Conservation (phyloP, 2,329 filamentous ascomycete species). For the Fusarium floridanum region DNA sequence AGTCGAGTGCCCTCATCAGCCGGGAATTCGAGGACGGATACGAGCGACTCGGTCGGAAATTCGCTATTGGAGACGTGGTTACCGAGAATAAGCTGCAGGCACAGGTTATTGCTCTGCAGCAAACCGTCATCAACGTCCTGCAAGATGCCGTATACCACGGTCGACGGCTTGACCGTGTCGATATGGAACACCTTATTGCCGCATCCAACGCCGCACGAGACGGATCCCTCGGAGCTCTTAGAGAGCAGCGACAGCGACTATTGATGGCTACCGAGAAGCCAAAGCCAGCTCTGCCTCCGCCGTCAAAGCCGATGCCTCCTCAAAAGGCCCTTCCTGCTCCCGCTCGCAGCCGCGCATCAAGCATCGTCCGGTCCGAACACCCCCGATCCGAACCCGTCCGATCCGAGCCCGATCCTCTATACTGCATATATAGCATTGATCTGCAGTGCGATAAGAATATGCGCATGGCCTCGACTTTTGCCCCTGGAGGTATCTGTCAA, state of each 20-base stretch:
- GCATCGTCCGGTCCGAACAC: neutral
- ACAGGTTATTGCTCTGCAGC: conserved; percentile 43
- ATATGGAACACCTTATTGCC: conserved; percentile 42
- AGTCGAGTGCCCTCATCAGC: conserved; percentile 41
- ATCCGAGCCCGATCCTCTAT: conserved; percentile 30
- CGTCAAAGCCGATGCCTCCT: conserved; percentile 7
- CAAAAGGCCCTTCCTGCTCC: neutral
- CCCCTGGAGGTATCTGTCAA: conserved; percentile 23
- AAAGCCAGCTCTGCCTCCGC: conserved; percentile 21
- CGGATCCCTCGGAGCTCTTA: conserved; percentile 35
- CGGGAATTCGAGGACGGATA: conserved; percentile 44
- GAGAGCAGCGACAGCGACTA: conserved; percentile 39
- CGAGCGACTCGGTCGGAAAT: conserved; percentile 35
- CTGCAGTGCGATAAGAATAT: conserved; percentile 30
- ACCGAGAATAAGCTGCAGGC: conserved; percentile 45
- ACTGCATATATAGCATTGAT: conserved; percentile 42
- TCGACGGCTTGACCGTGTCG: conserved; percentile 36
- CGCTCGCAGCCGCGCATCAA: neutral
- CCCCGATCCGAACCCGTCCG: neutral
- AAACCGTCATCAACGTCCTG: conserved; percentile 44
- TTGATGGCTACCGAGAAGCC: conserved; percentile 25
- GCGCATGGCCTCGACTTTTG: conserved; percentile 35
- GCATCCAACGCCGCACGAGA: conserved; percentile 43
- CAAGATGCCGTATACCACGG: conserved; percentile 41
- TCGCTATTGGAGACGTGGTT: conserved; percentile 42